phyloP scores from a whole-genome alignment of 1,284 basidiomycete species.

The Psilocybe mexicana region DNA sequence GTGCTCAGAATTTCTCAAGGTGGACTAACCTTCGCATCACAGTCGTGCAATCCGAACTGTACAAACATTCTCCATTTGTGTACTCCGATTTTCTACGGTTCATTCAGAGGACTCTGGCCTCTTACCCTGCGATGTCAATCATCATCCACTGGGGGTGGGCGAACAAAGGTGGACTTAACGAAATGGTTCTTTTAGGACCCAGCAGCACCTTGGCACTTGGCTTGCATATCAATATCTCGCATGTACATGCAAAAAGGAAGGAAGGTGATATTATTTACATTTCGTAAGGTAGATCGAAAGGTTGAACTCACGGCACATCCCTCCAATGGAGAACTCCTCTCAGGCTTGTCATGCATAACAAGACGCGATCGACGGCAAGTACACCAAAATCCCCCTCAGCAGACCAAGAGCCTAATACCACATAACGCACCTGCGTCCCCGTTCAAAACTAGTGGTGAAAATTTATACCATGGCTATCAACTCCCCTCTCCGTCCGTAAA shows the following conservation, averaged over 20 bases:
- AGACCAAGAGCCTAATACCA: conserved; percentile 38
- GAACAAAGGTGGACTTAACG: conserved; percentile 18
- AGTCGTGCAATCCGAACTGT: background rate
- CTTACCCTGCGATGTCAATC: conserved; percentile 16
- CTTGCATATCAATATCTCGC: conserved; percentile 11
- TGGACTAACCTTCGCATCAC: background rate
- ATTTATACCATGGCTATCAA: conserved; percentile 12
- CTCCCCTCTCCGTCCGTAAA: background rate
- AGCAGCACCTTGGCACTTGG: background rate
- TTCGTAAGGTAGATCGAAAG: conserved; percentile 40
- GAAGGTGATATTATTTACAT: conserved; percentile 45
- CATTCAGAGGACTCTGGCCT: background rate
- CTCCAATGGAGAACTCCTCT: conserved; percentile 26
- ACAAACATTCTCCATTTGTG: background rate
- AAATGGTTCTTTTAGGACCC: background rate
- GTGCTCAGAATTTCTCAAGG: background rate
- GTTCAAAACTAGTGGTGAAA: conserved; percentile 28
- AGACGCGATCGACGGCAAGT: conserved; percentile 23
- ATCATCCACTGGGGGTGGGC: conserved; percentile 15
- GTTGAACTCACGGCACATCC: conserved; percentile 48
- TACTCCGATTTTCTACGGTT: background rate
- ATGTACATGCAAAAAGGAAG: conserved; percentile 9
- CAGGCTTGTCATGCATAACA: conserved; percentile 26
- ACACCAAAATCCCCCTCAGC: conserved; percentile 36
- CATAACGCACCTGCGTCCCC: conserved; percentile 46